Base-by-base conservation (phyloP, 306 rosid species). In the Inga oerstediana region DNA sequence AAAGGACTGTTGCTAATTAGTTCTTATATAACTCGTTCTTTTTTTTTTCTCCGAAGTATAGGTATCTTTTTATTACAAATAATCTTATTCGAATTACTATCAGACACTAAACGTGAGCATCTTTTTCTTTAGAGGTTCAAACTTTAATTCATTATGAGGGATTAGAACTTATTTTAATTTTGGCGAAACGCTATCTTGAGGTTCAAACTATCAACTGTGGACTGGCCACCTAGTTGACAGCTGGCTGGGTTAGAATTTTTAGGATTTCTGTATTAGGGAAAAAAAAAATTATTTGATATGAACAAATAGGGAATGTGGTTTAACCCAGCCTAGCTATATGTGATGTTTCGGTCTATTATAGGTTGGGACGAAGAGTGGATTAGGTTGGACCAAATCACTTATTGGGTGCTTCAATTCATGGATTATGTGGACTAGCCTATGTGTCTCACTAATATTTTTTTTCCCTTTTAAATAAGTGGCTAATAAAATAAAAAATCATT, bases 81-180 rank as follows among this genome's bases (percentile, higher is more conserved):
- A 5, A 39, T 39, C 1, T 4, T 39, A 0, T 39, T 39, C 0
- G 8, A 39, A 8, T 39, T 7, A 39, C 0, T 39, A 5, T 39
- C 1, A 5, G 8, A 39, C 8, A 39, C 2, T 39, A 39, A 37
- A 39, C 6, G 6, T 39, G 1, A 6, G 0, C 1, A 5, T 1
- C 1, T 39, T 1, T 39, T 37, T 0, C 0, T 37, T 39, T 6
- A 5, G 0, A 7, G 4, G 1, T 39, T 5, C 6, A 39, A 39
- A 5, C 43, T 0, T 39, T 39, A 1, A 39, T 39, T 37, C 0
- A 8, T 6, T 1, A 5, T 0, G 8, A 39, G 1, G 8, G 7
- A 39, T 39, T 39, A 39, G 1, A 39, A 6, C 6, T 39, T 2
- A 39, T 37, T 5, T 7, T 16, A 5, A 52, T 17, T 52, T 16